These are phyloP conservation scores for Pistacia integerrima DNA, from an alignment of 345 rosid species.

Conservation along the genomic window DNA sequence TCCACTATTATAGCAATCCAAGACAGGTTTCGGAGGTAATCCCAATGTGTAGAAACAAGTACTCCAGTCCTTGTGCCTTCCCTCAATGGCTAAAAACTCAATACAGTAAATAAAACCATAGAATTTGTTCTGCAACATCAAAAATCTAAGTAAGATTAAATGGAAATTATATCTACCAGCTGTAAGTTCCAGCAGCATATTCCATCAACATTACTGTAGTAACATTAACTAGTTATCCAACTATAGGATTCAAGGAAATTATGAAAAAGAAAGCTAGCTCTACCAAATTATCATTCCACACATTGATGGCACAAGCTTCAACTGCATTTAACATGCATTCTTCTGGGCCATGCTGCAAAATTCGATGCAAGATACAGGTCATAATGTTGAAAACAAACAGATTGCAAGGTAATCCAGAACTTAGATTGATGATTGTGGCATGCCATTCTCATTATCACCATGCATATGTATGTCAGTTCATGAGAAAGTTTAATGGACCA, in stretches of 20 bases:
- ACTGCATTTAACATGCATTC: conserved; percentile 42
- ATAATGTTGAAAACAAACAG: background rate
- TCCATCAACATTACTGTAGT: background rate
- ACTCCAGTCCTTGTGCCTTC: conserved; percentile 31
- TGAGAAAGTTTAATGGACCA: no score
- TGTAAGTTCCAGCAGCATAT: background rate
- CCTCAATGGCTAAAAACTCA: conserved; percentile 38
- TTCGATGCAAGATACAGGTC: conserved; percentile 3
- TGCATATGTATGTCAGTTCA: background rate
- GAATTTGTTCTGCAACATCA: conserved; percentile 28
- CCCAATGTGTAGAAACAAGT: conserved; percentile 34
- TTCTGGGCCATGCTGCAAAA: conserved; percentile 44
- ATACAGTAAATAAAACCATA: conserved; percentile 42
- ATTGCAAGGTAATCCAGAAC: background rate
- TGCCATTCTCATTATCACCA: background rate
- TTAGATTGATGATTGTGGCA: background rate
- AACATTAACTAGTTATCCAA: background rate
- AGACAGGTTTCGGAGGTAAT: conserved; percentile 28
- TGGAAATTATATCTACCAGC: background rate
- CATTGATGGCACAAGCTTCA: conserved; percentile 41
- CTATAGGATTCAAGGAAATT: background rate
- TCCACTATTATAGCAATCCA: conserved; percentile 31
- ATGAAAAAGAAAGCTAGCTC: conserved; percentile 3
- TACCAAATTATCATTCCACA: conserved; percentile 33
- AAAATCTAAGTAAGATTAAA: background rate